Evolutionary conservation across 2,329 filamentous ascomycete species (phyloP), one percentile per base, ranked within the genome.

Genomic region (Stemphylium beticola): DNA sequence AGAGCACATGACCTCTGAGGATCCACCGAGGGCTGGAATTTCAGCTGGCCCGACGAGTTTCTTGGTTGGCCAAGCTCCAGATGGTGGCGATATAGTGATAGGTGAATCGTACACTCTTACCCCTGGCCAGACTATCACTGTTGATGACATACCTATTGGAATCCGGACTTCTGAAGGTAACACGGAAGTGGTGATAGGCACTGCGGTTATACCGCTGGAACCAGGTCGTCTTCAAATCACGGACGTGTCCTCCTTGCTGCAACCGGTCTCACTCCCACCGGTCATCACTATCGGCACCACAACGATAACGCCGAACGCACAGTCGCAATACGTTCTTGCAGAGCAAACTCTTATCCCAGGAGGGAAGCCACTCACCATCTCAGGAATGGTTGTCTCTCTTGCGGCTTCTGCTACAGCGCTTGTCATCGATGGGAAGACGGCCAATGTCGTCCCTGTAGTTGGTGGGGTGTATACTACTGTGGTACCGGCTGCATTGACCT

Each of bases 371-470:
- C 64, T 77, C 20, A 74, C 68, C 0, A 67, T 79, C 8, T 70
- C 70, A 45, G 76, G 64, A 9, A 77, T 71, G 5, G 66, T 57
- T 8, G 46, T 76, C 1, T 73, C 69, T 2, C 60, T 76, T 2
- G 61, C 62, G 18, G 69, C 73, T 17, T 77, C 72, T 26, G 77
- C 66, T 12, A 71, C 69, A 20, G 75, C 73, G 6, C 55, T 78
- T 4, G 57, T 78, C 3, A 59, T 77, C 15, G 72, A 73, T 48
- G 72, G 72, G 18, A 62, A 59, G 15, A 68, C 65, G 4, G 64
- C 65, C 4, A 49, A 61, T 17, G 47, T 74, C 4, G 46, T 49
- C 0, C 58, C 67, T 8, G 53, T 56, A 9, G 57, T 62, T 22
- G 65, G 60, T 20, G 58, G 58, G 12, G 53, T 62, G 8, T 65